phyloP scores from a whole-genome alignment of 83 land plant species.

The Picea abies region DNA sequence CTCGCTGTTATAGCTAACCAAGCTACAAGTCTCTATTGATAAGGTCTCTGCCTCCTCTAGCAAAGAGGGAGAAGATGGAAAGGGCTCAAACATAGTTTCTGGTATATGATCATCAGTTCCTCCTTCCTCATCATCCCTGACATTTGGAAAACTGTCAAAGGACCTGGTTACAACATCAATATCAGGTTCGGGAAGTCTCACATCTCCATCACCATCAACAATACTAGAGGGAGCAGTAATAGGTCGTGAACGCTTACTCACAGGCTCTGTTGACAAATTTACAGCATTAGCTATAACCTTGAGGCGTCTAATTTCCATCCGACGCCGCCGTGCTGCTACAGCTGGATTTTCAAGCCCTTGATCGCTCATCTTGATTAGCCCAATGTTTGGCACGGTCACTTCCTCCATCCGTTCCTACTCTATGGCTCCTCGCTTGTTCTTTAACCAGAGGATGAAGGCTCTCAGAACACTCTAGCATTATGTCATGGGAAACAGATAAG shows the following conservation, averaged over 20 bases:
- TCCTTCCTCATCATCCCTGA: neutral
- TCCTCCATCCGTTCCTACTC: conserved; percentile 13
- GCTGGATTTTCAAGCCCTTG: conserved; percentile 10
- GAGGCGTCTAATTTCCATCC: conserved; percentile 17
- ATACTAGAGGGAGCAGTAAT: neutral
- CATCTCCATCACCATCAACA: conserved; percentile 8
- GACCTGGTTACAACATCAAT: conserved; percentile 7
- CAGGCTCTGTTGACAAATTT: conserved; percentile 14
- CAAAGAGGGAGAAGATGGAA: conserved; percentile 8
- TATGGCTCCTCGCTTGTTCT: neutral
- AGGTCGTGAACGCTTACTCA: conserved; percentile 19
- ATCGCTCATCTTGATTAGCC: conserved; percentile 15
- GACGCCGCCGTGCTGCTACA: conserved; percentile 17
- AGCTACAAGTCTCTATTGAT: conserved; percentile 4
- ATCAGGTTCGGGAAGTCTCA: conserved; percentile 12
- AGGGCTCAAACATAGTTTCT: neutral
- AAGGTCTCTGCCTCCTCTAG: conserved; percentile 15
- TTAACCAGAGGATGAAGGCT: neutral
- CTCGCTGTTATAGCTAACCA: conserved; percentile 17
- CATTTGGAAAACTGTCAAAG: neutral
- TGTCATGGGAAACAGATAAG: no score
- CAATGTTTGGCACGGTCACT: conserved; percentile 2
- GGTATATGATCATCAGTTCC: neutral
- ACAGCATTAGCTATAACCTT: conserved; percentile 18
- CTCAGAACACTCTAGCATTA: neutral